A percentile compares a stretch with the other conserved stretches of the same genome.
phyloP scores from a whole-genome alignment of 805 yeast species.

The Metschnikowia borealis region DNA sequence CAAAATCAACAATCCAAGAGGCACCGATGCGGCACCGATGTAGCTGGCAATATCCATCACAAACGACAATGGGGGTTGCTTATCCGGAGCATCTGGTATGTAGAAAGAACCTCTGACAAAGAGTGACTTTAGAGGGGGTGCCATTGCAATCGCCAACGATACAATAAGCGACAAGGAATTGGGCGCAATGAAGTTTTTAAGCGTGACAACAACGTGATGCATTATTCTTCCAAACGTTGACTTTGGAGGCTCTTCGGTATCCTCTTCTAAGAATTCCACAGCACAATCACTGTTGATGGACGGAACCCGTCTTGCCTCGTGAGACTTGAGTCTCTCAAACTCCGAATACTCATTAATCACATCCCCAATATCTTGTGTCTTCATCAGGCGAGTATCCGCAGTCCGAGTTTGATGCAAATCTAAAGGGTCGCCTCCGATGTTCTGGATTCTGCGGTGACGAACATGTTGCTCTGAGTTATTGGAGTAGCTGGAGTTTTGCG shows the following conservation, averaged over 20 bases:
- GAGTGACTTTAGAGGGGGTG: slow-evolving; percentile 61
- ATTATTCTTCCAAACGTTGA: background rate
- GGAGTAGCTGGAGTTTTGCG: background rate
- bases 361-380: slow-evolving; percentile 34
- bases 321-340: slow-evolving; percentile 30
- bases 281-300: slow-evolving; percentile 6
- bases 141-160: slow-evolving; percentile 65
- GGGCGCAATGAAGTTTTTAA: slow-evolving; percentile 60
- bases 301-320: slow-evolving; percentile 10
- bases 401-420: slow-evolving; percentile 16
- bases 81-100: slow-evolving; percentile 79
- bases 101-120: slow-evolving; percentile 51
- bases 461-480: background rate
- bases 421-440: slow-evolving; percentile 2
- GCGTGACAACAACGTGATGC: slow-evolving; percentile 11
- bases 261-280: slow-evolving; percentile 8
- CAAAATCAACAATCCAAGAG: slow-evolving; percentile 72
- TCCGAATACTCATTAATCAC: slow-evolving; percentile 47
- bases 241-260: background rate
- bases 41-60: slow-evolving; percentile 77
- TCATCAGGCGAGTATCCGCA: slow-evolving; percentile 22
- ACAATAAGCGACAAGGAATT: slow-evolving; percentile 67
- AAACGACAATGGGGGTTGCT: slow-evolving; percentile 77
- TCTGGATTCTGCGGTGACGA: slow-evolving; percentile 1
- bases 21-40: slow-evolving; percentile 84